phyloP scores from a whole-genome alignment of 1,284 basidiomycete genomes.

The Trichosporon coremiiforme region DNA sequence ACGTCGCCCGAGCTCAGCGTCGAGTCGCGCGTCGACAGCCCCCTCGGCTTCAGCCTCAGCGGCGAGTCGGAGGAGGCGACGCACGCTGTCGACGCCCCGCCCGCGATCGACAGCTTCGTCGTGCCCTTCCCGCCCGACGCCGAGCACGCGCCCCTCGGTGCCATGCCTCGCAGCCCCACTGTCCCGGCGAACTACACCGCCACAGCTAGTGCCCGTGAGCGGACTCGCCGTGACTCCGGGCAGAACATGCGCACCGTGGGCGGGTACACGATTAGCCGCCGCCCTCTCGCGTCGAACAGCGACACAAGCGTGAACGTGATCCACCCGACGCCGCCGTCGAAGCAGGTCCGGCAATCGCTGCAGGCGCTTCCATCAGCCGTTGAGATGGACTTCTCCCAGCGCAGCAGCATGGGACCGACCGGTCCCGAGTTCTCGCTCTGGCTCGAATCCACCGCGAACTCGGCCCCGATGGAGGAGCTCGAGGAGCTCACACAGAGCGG shows the following conservation, averaged over 20 bases:
- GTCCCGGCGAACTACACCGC: conserved; percentile 16
- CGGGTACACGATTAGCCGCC: background rate
- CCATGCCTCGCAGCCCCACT: conserved; percentile 15
- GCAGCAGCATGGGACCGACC: conserved; percentile 14
- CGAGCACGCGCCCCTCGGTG: background rate
- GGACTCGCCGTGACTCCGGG: conserved; percentile 20
- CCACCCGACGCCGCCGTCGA: background rate
- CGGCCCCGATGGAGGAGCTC: conserved; percentile 18
- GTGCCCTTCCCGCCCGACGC: conserved; percentile 19
- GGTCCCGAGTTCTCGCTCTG: conserved; percentile 18
- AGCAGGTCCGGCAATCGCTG: background rate
- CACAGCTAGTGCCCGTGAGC: conserved; percentile 17
- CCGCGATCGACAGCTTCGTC: conserved; percentile 15
- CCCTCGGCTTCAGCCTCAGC: conserved; percentile 6
- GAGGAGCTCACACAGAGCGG: conserved; percentile 15
- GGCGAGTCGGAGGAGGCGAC: conserved; percentile 5
- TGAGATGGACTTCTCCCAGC: conserved; percentile 6
- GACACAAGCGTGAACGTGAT: conserved; percentile 7
- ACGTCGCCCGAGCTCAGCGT: conserved; percentile 13
- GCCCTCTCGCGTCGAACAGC: background rate
- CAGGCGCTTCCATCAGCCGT: background rate
- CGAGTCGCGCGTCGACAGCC: conserved; percentile 11
- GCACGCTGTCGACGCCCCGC: background rate
- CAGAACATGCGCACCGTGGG: conserved; percentile 8
- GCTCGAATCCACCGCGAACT: conserved; percentile 18